Evolutionary conservation across 78 protist species (phyloP).

Genomic region (slime mould (Dictyostelium discoideum)): DNA sequence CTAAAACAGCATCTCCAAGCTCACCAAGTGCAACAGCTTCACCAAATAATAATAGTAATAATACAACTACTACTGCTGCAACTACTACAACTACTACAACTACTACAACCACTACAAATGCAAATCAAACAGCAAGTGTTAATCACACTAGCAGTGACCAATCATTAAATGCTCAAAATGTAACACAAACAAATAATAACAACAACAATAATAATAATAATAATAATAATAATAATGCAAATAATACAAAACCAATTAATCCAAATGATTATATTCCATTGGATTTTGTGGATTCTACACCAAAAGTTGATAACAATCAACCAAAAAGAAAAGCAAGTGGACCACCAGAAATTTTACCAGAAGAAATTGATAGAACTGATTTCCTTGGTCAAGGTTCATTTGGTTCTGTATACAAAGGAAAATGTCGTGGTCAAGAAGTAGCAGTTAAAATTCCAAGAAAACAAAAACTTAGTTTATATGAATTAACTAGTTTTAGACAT

Average conservation of each 20-base stretch:
- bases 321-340: conserved; percentile 82
- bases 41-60: background rate
- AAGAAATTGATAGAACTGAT: conserved; percentile 74
- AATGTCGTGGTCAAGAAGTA: conserved; percentile 84
- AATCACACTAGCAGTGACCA: background rate
- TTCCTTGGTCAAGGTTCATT: conserved; percentile 84
- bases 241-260: background rate
- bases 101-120: background rate
- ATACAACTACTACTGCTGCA: background rate
- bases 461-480: conserved; percentile 66
- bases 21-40: conserved; percentile 11
- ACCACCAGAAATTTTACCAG: conserved; percentile 83
- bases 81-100: background rate
- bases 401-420: conserved; percentile 83
- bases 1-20: background rate
- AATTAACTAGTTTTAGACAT: conserved; percentile 78
- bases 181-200: background rate
- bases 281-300: conserved; percentile 61
- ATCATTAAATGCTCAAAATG: conserved; percentile 7
- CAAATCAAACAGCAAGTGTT: background rate
- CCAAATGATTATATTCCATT: conserved; percentile 58
- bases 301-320: conserved; percentile 30
- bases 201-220: conserved; percentile 4
- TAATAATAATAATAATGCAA: conserved; percentile 12
- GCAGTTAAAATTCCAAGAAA: conserved; percentile 84